Conservation (phyloP, 306 rosid genomes). For the Vigna reflexopilosa region DNA sequence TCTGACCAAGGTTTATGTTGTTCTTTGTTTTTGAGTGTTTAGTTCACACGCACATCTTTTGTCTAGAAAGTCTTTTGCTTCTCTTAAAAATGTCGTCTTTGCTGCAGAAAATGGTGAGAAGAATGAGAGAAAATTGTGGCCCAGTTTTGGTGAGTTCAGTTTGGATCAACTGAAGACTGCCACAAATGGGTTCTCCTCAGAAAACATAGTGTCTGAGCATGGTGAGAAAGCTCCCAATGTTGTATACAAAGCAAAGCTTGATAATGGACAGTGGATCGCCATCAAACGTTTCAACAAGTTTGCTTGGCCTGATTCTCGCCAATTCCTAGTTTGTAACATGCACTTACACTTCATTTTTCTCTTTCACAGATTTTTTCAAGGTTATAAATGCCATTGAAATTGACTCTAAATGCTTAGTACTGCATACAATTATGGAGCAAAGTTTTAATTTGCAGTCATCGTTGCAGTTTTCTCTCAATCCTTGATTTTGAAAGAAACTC, state of each 20-base stretch:
- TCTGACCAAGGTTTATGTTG: constrained; percentile 70
- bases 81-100: constrained; percentile 17
- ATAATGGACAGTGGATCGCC: constrained; percentile 68
- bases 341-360: constrained; percentile 2
- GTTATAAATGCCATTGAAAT: neutral
- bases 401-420: neutral
- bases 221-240: constrained; percentile 95
- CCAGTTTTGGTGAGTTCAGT: constrained; percentile 75
- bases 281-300: constrained; percentile 92
- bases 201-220: constrained; percentile 90
- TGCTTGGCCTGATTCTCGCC: constrained; percentile 96
- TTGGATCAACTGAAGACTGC: constrained; percentile 76
- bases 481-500: neutral
- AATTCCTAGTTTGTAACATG: constrained; percentile 75
- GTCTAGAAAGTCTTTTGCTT: neutral
- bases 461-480: neutral
- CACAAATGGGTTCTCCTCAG: constrained; percentile 74
- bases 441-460: neutral
- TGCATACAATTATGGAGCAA: neutral
- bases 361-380: neutral
- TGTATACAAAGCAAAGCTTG: constrained; percentile 83
- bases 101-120: constrained; percentile 81
- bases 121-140: constrained; percentile 58
- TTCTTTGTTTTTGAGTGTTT: neutral
- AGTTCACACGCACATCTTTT: neutral